Evolutionary conservation across 208 protist genomes (phyloP).

Genomic region (Crithidia expoeki): DNA sequence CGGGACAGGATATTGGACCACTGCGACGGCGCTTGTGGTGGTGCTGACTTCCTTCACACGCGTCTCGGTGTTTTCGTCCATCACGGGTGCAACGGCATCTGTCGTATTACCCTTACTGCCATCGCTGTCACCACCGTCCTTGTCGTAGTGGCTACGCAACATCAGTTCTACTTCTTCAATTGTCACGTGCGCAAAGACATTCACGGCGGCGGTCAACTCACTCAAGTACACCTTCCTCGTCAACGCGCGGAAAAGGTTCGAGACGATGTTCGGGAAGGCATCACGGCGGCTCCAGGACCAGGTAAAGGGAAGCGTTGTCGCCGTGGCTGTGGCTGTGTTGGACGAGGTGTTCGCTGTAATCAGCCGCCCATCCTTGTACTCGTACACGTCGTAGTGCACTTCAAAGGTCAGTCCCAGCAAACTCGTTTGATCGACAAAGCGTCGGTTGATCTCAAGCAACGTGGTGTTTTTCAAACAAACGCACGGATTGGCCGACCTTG

Average conservation of each 20-base stretch:
- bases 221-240: conserved; percentile 10
- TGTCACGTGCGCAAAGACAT: conserved; percentile 12
- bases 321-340: too few species aligned
- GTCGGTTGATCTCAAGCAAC: neutral
- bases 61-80: neutral
- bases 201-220: neutral
- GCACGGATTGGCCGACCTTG: neutral
- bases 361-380: neutral
- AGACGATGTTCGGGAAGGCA: conserved; percentile 4
- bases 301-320: neutral
- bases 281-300: neutral
- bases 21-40: neutral
- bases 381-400: conserved; percentile 15
- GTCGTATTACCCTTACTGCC: neutral
- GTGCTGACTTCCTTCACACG: neutral
- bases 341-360: neutral
- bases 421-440: neutral
- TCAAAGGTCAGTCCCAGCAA: conserved; percentile 13
- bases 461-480: conserved; percentile 1
- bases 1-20: neutral
- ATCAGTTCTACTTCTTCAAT: conserved; percentile 3
- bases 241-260: conserved; percentile 9
- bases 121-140: neutral
- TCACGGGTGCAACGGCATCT: neutral
- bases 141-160: neutral